A percentile compares a stretch with the other conserved stretches of the same genome.
Evolutionary conservation across 306 rosid genomes (phyloP).

Genomic region (Potentilla sterilis): DNA sequence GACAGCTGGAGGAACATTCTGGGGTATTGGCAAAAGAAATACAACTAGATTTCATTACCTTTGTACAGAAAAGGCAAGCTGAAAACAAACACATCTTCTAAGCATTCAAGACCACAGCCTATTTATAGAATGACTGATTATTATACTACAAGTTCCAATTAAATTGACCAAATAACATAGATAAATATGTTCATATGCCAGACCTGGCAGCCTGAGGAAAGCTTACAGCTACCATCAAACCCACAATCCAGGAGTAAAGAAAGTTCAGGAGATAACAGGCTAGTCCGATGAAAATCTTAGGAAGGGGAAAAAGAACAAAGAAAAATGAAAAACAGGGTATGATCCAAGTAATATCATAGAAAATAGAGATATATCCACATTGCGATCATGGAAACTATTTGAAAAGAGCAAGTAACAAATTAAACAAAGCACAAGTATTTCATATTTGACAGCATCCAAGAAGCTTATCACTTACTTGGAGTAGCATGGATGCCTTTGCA

Average conservation of each 20-base stretch:
- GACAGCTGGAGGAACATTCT: conserved; percentile 92
- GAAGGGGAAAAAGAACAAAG: not conserved
- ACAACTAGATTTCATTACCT: not conserved
- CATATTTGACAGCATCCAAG: not conserved
- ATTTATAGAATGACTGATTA: not conserved
- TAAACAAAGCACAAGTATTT: not conserved
- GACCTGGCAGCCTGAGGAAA: not conserved
- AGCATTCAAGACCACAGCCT: not conserved
- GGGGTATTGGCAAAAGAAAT: conserved; percentile 25
- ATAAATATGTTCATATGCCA: not conserved
- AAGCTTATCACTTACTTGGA: conserved; percentile 61
- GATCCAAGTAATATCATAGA: not conserved
- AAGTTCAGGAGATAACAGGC: not conserved
- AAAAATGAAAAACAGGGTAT: too few species aligned
- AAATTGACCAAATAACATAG: not conserved
- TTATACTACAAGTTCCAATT: not conserved
- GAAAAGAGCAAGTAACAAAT: not conserved
- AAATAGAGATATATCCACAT: not conserved
- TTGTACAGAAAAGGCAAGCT: not conserved
- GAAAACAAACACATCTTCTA: not conserved
- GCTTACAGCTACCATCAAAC: not conserved
- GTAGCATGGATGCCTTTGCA: conserved; percentile 97
- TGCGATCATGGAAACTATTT: not conserved
- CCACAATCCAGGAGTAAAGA: not conserved
- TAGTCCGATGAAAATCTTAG: not conserved